Evolutionary conservation across 2,329 filamentous ascomycete species (phyloP), one percentile per base, ranked within the genome.

Genomic region (Aspergillus phoenicis): DNA sequence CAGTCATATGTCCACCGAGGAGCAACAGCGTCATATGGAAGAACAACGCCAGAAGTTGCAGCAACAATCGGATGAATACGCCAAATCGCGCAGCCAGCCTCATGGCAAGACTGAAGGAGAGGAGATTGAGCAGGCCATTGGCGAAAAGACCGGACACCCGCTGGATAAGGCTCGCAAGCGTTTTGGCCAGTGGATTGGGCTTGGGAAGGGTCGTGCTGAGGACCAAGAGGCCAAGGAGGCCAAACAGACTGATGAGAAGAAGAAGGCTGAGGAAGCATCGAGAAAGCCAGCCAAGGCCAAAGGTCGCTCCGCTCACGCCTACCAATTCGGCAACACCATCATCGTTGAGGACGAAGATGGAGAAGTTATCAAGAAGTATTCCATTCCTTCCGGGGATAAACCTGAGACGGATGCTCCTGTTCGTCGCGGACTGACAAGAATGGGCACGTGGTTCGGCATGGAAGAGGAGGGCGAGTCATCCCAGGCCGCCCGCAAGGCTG

Each of bases 271-370:
- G 38, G 52, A 60, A 30, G 69, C 61, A 6, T 51, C 64, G 13
- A 61, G 61, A n/a, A 72, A 73, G 57, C 63, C 66, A 30, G 52
- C 68, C 13, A 66, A 70, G 60, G 52, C 65, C 53, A 77, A 79
- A 30, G 70, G 76, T 60, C 86, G 85, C 28, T 86, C 87, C 47
- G 87, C 87, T 39, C 84, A 87, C 61, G 87, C 87, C 1, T 89
- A 89, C 68, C 87, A 89, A 63, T 89, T 88, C 66, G 87, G 87
- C 55, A 88, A 88, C 67, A 89, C 87, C n/a, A 87, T 89, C 66
- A 89, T 89, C 71, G 85, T 89, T 15, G 87, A 89, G 71, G 87
- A 89, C 66, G 86, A 88, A 69, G 85, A 89, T 66, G 87, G 87
- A 26, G 87, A 89, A 72, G 87, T 89, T 26, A 81, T 89, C 75